A percentile compares a stretch with the other conserved stretches of the same genome.
phyloP scores from a whole-genome alignment of 129 eudicot genomes.

The Artemisia tridentata region DNA sequence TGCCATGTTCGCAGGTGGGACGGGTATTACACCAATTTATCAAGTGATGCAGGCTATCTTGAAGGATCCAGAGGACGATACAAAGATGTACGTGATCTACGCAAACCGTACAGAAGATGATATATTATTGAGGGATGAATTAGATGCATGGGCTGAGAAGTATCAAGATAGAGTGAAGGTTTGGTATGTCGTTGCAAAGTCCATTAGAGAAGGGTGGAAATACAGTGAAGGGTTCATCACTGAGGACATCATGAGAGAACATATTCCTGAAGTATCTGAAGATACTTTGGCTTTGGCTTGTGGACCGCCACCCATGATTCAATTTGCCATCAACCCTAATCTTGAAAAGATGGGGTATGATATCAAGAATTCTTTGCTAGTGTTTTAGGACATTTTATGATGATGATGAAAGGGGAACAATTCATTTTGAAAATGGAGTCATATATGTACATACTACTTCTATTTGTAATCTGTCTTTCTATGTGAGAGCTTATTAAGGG shows the following conservation, averaged over 20 bases:
- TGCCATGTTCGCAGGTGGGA: constrained; percentile 96
- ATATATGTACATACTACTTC: constrained; percentile 25
- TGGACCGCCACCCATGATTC: constrained; percentile 98
- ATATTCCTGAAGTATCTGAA: constrained; percentile 55
- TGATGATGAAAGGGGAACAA: constrained; percentile 6
- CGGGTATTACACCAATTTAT: constrained; percentile 89
- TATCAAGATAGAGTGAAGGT: constrained; percentile 66
- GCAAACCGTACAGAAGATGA: constrained; percentile 98
- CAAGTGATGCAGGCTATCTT: constrained; percentile 93
- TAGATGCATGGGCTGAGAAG: constrained; percentile 68
- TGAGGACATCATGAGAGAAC: constrained; percentile 59
- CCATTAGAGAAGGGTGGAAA: constrained; percentile 63
- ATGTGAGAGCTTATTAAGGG: background rate
- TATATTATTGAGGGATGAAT: constrained; percentile 69
- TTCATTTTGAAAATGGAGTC: constrained; percentile 16
- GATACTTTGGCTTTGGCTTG: constrained; percentile 78
- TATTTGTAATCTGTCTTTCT: constrained; percentile 26
- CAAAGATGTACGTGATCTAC: constrained; percentile 81
- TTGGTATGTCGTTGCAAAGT: constrained; percentile 77
- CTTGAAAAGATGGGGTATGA: constrained; percentile 94
- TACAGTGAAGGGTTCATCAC: constrained; percentile 64
- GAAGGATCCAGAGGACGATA: constrained; percentile 79
- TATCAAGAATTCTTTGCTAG: constrained; percentile 65
- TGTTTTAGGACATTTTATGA: constrained; percentile 41
- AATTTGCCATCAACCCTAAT: constrained; percentile 80